Evolutionary conservation across 2,329 filamentous ascomycete species (phyloP).

Genomic region (Ceratocystis lukuohia): DNA sequence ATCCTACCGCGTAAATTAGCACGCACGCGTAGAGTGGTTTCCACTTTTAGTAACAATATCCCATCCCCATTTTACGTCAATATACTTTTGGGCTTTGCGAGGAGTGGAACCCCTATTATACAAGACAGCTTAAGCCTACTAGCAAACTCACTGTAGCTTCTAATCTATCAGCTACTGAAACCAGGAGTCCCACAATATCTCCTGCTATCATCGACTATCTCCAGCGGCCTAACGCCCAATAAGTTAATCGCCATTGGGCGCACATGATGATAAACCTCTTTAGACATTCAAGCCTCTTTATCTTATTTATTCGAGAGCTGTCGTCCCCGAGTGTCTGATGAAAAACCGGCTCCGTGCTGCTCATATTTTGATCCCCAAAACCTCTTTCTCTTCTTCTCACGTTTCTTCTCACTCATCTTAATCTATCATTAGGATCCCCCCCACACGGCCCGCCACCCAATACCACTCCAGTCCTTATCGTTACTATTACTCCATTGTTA

Average conservation of each 20-base stretch:
- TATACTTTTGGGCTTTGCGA: not conserved
- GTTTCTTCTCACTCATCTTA: too few relatives aligned
- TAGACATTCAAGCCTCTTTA: not conserved
- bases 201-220: slow-evolving; percentile 19
- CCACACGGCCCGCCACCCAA: not conserved
- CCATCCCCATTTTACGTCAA: not conserved
- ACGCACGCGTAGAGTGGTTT: slow-evolving; percentile 7
- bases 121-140: not conserved
- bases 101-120: not conserved
- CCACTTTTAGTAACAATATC: not conserved
- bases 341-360: not conserved
- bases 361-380: too few relatives aligned
- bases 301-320: not conserved
- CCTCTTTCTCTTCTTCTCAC: too few relatives aligned
- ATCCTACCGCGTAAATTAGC: not conserved
- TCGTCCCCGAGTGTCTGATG: not conserved
- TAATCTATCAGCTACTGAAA: too few relatives aligned
- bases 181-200: not conserved
- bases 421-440: not conserved
- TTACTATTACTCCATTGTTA: not conserved
- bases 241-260: not conserved
- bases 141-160: not conserved
- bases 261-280: not conserved
- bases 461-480: not conserved
- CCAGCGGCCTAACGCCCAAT: slow-evolving; percentile 5